Base-by-base conservation (phyloP, 495 filamentous ascomycete genomes). In the Tuber borchii region DNA sequence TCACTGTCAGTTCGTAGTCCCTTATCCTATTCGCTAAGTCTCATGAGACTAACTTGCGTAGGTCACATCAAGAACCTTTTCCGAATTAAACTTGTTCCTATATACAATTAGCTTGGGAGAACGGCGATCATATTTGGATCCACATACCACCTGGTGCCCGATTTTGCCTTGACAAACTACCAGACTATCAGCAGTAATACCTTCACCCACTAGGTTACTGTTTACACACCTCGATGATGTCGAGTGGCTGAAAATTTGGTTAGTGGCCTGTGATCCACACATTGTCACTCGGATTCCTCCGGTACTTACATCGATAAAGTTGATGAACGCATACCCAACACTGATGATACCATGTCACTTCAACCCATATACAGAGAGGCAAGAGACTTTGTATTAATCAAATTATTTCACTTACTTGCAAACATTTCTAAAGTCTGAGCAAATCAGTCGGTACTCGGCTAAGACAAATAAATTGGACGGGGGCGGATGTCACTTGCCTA, bases 241-340 rank as follows among this genome's bases (percentile, higher is more conserved):
- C 90, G 73, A 90, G 85, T 7, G 91, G 90, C 90, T 93, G 72
- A 42, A 46, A 70, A 17, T 61, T 75, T 71, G 48, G 39, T 20
- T 42, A 17, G 80, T 89, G 78, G 86, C 83, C 22, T 76, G 34
- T 26, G 14, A 74, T 26, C 71, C 40, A 74, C 46, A 31, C 40
- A 46, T 46, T 12, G 42, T 69, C 68, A 17, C 37, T 42, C 1
- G 17, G 44, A 65, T 3, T 61, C 45, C 8, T 44, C 65, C 0
- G 1, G 46, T 14, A 86, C 89, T 88, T 81, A 94, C 91, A 83
- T 93, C 89, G 69, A 89, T 89, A 81, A 99, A 97, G 83, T 99
- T 97, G 84, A 99, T 93, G 85, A 99, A 99, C 0, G 94, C 95
- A 86, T 99, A 99, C 75, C 95, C 95, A 75, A 99, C 95, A 84